Conservation (phyloP, 371 early-diverging fungal genomes). For the Syncephalastrum monosporum region DNA sequence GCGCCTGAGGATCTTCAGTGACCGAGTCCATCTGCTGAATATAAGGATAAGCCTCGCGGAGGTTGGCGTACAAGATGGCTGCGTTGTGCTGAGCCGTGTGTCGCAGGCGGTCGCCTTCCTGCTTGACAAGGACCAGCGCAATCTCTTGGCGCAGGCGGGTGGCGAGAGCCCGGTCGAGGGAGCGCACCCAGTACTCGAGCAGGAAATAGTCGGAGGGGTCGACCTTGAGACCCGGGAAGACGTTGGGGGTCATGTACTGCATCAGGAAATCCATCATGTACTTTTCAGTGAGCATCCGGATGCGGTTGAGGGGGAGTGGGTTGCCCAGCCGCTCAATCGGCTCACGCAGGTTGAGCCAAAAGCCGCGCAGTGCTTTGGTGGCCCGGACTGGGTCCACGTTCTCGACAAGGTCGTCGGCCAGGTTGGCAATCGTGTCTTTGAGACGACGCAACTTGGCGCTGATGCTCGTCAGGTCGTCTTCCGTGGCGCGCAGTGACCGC, state of each 20-base stretch:
- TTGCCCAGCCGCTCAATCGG: conserved; percentile 30
- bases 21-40: conserved; percentile 21
- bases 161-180: conserved; percentile 14
- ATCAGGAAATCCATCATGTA: conserved; percentile 55
- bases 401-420: conserved; percentile 45
- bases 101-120: conserved; percentile 1
- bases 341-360: conserved; percentile 40
- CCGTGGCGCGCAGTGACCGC: conserved; percentile 51
- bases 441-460: conserved; percentile 45
- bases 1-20: conserved; percentile 18
- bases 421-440: conserved; percentile 39
- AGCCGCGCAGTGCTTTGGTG: conserved; percentile 36
- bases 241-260: conserved; percentile 38
- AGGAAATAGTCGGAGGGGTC: conserved; percentile 11
- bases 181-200: conserved; percentile 18
- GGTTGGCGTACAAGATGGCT: conserved; percentile 14
- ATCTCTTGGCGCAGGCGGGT: conserved; percentile 29
- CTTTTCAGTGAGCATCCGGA: conserved; percentile 60
- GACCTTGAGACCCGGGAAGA: conserved; percentile 31
- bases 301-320: conserved; percentile 44
- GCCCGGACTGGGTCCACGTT: conserved; percentile 42
- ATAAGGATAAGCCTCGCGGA: conserved; percentile 25
- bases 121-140: conserved; percentile 17
- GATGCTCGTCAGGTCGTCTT: conserved; percentile 53
- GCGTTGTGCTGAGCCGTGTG: neutral